Conservation (phyloP, 345 rosid genomes). For the Populus davidiana region DNA sequence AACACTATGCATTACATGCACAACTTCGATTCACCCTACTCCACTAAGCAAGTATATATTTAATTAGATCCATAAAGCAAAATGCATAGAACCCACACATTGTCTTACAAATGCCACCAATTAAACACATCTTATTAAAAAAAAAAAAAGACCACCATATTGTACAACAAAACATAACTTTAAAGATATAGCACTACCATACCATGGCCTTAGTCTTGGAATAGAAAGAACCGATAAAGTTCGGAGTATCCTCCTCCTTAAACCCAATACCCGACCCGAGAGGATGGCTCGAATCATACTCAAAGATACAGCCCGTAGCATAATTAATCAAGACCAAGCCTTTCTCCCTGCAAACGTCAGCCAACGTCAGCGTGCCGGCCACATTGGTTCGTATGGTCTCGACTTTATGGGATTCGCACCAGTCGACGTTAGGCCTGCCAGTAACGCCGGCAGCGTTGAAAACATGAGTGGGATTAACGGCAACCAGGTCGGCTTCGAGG, state of each 20-base stretch:
- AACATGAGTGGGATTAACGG: conserved; percentile 69
- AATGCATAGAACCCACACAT: neutral
- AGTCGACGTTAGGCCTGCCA: conserved; percentile 88
- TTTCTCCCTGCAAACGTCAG: conserved; percentile 73
- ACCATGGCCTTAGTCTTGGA: conserved; percentile 98
- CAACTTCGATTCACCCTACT: neutral
- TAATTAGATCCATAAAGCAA: neutral
- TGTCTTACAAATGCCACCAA: neutral
- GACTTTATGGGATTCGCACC: conserved; percentile 93
- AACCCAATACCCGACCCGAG: conserved; percentile 80
- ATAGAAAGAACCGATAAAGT: conserved; percentile 82
- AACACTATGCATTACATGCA: neutral
- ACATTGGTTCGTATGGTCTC: conserved; percentile 89
- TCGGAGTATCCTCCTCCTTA: conserved; percentile 88
- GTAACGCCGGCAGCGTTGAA: conserved; percentile 97
- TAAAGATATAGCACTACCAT: neutral
- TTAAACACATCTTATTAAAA: neutral
- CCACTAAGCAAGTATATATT: neutral
- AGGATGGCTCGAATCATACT: conserved; percentile 67
- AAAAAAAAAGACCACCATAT: neutral
- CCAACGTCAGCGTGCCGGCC: conserved; percentile 78
- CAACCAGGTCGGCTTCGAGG: conserved; percentile 57
- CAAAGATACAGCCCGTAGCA: conserved; percentile 89
- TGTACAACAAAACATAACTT: neutral
- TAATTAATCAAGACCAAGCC: conserved; percentile 69